phyloP scores from a whole-genome alignment of 139 green algal genomes.

The Chlamydomonas sp. region DNA sequence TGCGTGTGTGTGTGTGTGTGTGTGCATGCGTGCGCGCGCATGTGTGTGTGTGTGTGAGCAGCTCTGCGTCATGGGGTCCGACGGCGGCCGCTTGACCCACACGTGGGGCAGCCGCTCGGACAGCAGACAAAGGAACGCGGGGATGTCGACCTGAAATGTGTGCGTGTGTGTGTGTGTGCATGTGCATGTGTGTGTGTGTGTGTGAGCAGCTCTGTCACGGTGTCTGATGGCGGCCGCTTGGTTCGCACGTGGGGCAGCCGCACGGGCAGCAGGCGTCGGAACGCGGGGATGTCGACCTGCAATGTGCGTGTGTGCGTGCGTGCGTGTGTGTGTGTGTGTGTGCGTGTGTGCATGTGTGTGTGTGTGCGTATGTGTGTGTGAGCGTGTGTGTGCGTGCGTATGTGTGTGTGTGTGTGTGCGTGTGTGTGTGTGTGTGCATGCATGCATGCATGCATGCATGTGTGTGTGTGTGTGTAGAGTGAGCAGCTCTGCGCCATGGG shows the following conservation, averaged over 20 bases:
- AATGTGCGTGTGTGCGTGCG: no score
- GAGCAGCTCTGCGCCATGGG: not conserved
- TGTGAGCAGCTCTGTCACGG: no score
- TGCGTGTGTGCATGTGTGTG: not conserved
- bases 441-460: not conserved
- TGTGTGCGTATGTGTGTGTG: not conserved
- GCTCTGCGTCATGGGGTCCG: not conserved
- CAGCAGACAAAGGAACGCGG: constrained; percentile 41
- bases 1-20: not conserved
- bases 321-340: no score
- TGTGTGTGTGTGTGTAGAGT: not conserved
- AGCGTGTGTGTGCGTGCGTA: not conserved
- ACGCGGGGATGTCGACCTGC: no score
- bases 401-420: not conserved
- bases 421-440: not conserved
- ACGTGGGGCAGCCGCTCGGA: constrained; percentile 8
- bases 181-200: no score
- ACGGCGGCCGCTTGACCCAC: constrained; percentile 11
- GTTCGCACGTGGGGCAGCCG: no score
- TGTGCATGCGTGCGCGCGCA: not conserved
- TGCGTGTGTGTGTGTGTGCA: no score
- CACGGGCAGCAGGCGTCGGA: no score
- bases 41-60: not conserved
- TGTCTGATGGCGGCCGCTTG: no score
- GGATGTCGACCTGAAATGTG: constrained; percentile 67